These are phyloP conservation scores for Friedmanniomyces endolithicus DNA, from an alignment of 495 filamentous ascomycete genomes.

Conservation along the genomic window DNA sequence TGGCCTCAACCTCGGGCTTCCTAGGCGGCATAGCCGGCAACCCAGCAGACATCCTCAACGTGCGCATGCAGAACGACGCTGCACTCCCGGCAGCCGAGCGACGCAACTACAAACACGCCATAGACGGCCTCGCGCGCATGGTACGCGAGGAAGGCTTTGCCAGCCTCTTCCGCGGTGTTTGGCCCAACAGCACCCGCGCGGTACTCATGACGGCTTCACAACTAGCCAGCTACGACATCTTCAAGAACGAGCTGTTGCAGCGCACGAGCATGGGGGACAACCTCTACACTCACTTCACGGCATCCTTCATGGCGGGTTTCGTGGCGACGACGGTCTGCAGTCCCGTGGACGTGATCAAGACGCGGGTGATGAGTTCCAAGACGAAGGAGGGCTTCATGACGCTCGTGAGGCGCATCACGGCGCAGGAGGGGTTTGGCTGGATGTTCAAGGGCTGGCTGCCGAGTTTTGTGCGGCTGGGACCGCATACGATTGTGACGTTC, in stretches of 20 bases:
- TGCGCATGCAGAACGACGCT: constrained; percentile 95
- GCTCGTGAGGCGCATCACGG: constrained; percentile 47
- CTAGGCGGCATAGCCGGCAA: constrained; percentile 85
- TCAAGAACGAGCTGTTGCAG: constrained; percentile 66
- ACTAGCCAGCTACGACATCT: constrained; percentile 80
- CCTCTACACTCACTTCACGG: constrained; percentile 72
- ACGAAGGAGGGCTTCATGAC: constrained; percentile 32
- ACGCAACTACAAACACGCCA: constrained; percentile 77
- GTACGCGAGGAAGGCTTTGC: constrained; percentile 59
- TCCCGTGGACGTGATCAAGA: constrained; percentile 96
- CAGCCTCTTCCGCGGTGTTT: constrained; percentile 74
- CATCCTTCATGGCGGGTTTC: constrained; percentile 76
- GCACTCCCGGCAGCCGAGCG: constrained; percentile 60
- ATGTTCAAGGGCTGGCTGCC: constrained; percentile 98
- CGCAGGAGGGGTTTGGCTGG: constrained; percentile 71
- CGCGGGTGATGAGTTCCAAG: constrained; percentile 72
- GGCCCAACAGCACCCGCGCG: constrained; percentile 80
- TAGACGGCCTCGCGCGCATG: constrained; percentile 81
- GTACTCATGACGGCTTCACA: constrained; percentile 90
- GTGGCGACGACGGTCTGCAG: constrained; percentile 91
- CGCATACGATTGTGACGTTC: constrained; percentile 91
- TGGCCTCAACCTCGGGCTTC: constrained; percentile 74
- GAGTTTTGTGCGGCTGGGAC: constrained; percentile 82
- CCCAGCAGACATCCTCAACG: constrained; percentile 89
- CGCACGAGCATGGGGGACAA: constrained; percentile 60